A percentile compares a stretch with the other conserved stretches of the same genome.
Conservation (phyloP, 2,329 filamentous ascomycete species). For the Fusarium chlamydosporum region DNA sequence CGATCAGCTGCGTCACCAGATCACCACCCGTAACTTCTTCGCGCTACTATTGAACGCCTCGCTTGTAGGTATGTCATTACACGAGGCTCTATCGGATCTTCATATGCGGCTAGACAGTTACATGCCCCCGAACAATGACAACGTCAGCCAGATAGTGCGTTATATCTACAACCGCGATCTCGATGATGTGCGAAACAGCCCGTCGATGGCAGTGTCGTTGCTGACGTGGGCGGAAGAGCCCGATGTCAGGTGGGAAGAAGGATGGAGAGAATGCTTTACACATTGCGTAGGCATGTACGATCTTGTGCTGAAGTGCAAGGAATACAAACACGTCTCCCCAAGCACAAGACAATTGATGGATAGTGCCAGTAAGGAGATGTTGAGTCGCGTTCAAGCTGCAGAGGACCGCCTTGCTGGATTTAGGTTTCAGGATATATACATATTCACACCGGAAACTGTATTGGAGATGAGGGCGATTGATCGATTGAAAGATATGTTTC, state of each 20-base stretch:
- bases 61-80: slow-evolving; percentile 74
- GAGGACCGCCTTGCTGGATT: slow-evolving; percentile 74
- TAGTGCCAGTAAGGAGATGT: slow-evolving; percentile 71
- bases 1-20: slow-evolving; percentile 69
- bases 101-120: slow-evolving; percentile 72
- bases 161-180: slow-evolving; percentile 72
- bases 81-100: slow-evolving; percentile 74
- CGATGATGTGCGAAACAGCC: slow-evolving; percentile 74
- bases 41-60: slow-evolving; percentile 75
- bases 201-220: slow-evolving; percentile 71
- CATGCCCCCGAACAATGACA: slow-evolving; percentile 69
- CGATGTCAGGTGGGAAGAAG: slow-evolving; percentile 73
- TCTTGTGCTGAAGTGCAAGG: slow-evolving; percentile 66
- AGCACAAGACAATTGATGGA: slow-evolving; percentile 75
- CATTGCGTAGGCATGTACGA: slow-evolving; percentile 75
- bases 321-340: slow-evolving; percentile 71
- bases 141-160: slow-evolving; percentile 70
- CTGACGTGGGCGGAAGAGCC: slow-evolving; percentile 76
- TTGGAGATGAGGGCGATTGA: slow-evolving; percentile 69
- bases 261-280: slow-evolving; percentile 76
- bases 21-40: slow-evolving; percentile 78
- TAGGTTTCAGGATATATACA: slow-evolving; percentile 74
- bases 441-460: slow-evolving; percentile 60
- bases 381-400: slow-evolving; percentile 72
- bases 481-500: slow-evolving; percentile 72